Base-by-base conservation (phyloP, 441 rosid species). In the Corymbia citriodora region DNA sequence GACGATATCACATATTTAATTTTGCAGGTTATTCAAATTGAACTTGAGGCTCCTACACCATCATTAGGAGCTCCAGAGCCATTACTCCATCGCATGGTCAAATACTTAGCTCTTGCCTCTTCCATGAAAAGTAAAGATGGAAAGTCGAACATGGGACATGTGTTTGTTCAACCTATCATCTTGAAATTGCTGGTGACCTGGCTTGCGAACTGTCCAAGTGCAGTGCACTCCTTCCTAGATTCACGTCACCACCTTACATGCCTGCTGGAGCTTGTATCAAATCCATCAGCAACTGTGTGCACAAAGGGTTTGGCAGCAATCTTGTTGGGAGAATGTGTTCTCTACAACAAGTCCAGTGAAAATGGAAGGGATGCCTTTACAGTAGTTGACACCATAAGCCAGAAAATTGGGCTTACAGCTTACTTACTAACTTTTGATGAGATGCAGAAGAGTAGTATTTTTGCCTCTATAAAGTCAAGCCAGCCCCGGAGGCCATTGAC, bases 171-270 rank as follows among this genome's bases (percentile, higher is more conserved):
- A 89, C 97, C 96, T 55, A 94, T 97, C 89, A 96, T 97, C 90
- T 92, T 98, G 94, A 98, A 97, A 93, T 93, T 98, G 94, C 96
- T 98, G 68, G 97, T 98, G 87, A 96, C 95, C 89, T 98, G 99
- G 99, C 94, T 97, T 55, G 96, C 94, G 83, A 95, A 95, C 89
- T 97, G 96, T 91, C 98, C 99, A 29, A 92, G 89, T 92, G 99
- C 99, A 89, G 98, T 97, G 89, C 95, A 96, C 87, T 96, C 98
- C 95, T 97, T 98, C 95, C 92, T 98, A 87, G 99, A 96, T 94
- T 95, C 98, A 87, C 98, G 97, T 70, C 99, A 96, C 89, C 99
- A 98, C 94, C 92, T 96, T 49, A 96, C 98, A 3, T 97, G 92
- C 93, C 93, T 97, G 65, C 98, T 97, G 53, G 99, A 96, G 92